Conservation (phyloP, 2,329 filamentous ascomycete genomes). For the Rhynchosporium agropyri region DNA sequence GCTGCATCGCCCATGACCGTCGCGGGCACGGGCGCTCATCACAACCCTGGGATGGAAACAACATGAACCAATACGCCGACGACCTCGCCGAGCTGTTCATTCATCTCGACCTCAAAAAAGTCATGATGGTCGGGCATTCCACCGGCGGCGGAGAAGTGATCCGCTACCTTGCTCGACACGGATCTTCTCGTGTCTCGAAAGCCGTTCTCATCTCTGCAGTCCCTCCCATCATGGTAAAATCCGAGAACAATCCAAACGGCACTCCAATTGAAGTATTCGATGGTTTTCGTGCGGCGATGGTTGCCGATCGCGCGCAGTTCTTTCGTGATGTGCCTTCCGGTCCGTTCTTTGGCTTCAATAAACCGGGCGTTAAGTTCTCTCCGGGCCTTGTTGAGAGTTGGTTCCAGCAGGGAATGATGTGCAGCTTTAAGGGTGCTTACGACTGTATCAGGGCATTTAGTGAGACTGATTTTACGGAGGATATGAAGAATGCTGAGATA, state of each 20-base stretch:
- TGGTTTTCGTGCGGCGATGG: conserved; percentile 44
- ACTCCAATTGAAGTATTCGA: conserved; percentile 45
- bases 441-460: conserved; percentile 47
- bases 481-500: conserved; percentile 46
- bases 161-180: conserved; percentile 43
- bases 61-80: conserved; percentile 47
- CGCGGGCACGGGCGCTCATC: conserved; percentile 47
- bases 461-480: conserved; percentile 47
- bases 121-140: conserved; percentile 46
- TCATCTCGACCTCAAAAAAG: conserved; percentile 43
- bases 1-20: conserved; percentile 45
- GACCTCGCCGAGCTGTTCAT: conserved; percentile 45
- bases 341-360: conserved; percentile 45
- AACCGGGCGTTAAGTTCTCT: conserved; percentile 38
- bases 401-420: conserved; percentile 47
- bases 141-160: conserved; percentile 49
- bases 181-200: conserved; percentile 45
- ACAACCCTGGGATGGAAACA: conserved; percentile 46
- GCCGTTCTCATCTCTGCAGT: conserved; percentile 46
- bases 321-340: conserved; percentile 44
- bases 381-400: conserved; percentile 46
- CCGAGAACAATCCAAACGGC: conserved; percentile 43
- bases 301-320: conserved; percentile 43
- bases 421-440: conserved; percentile 45
- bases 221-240: conserved; percentile 45